Evolutionary conservation across 495 filamentous ascomycete genomes (phyloP).

Genomic region (Xylona heveae): DNA sequence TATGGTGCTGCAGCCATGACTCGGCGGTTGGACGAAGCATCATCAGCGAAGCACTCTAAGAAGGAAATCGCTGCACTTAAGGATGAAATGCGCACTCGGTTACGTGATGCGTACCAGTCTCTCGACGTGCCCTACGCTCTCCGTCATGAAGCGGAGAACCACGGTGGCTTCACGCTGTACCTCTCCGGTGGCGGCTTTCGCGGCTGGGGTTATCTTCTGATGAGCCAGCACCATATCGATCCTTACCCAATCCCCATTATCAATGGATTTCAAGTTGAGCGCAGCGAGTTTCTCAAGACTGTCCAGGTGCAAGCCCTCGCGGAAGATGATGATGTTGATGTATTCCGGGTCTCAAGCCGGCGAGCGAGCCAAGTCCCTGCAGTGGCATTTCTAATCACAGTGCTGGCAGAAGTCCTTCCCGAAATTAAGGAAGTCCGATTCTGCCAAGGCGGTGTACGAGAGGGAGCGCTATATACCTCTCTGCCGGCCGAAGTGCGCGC

Average conservation of each 20-base stretch:
- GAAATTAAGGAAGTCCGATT: constrained; percentile 54
- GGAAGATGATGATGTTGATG: constrained; percentile 17
- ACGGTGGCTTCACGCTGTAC: constrained; percentile 48
- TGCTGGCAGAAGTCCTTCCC: constrained; percentile 45
- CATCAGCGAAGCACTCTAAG: constrained; percentile 11
- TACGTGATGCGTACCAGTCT: constrained; percentile 36
- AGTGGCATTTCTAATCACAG: constrained; percentile 55
- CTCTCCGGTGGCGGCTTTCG: constrained; percentile 81
- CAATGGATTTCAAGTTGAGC: constrained; percentile 52
- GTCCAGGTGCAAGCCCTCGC: constrained; percentile 32
- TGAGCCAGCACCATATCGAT: constrained; percentile 38
- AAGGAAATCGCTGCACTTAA: constrained; percentile 22
- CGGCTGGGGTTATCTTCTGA: constrained; percentile 73
- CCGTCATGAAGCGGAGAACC: constrained; percentile 16
- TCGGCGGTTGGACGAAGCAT: constrained; percentile 23
- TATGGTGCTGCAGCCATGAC: constrained; percentile 76
- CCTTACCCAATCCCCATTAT: constrained; percentile 74
- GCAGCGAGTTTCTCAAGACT: constrained; percentile 38
- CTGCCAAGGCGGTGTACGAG: constrained; percentile 69
- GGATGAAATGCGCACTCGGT: constrained; percentile 31
- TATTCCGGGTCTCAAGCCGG: constrained; percentile 69
- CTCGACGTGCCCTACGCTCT: constrained; percentile 33
- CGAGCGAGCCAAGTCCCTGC: constrained; percentile 66
- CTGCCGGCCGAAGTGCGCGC: constrained; percentile 34
- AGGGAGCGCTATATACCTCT: constrained; percentile 54